Conservation (phyloP, 2,329 filamentous ascomycete species). For the Apiospora pterosperma region DNA sequence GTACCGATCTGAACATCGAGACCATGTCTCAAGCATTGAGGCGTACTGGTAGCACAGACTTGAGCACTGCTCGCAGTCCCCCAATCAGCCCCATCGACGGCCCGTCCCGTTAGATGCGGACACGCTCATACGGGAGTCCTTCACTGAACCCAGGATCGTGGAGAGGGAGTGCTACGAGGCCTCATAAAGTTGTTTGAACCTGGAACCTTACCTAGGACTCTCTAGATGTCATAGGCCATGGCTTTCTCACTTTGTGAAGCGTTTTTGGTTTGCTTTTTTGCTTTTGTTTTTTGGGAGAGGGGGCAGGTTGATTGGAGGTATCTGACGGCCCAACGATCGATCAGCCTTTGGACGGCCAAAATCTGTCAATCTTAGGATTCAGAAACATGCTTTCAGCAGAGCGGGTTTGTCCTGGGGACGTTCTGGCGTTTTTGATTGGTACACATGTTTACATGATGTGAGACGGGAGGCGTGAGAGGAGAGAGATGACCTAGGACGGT, state of each 20-base stretch:
- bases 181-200: background rate
- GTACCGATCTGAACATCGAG: conserved; percentile 79
- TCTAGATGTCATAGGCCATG: background rate
- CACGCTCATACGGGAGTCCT: background rate
- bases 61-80: conserved; percentile 54
- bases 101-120: conserved; percentile 21
- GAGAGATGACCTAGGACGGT: background rate
- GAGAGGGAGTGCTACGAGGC: background rate
- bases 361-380: background rate
- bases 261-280: background rate
- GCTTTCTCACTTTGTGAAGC: background rate
- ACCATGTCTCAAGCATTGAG: conserved; percentile 89
- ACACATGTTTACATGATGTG: background rate
- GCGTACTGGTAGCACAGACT: conserved; percentile 79
- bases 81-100: conserved; percentile 56
- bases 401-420: background rate
- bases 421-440: background rate
- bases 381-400: background rate
- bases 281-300: background rate
- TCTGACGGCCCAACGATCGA: background rate
- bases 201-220: background rate
- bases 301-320: background rate
- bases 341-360: background rate
- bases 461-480: too few relatives aligned
- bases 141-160: background rate